Base-by-base conservation (phyloP, 371 early-diverging fungal species). In the Mucor circinelloides region DNA sequence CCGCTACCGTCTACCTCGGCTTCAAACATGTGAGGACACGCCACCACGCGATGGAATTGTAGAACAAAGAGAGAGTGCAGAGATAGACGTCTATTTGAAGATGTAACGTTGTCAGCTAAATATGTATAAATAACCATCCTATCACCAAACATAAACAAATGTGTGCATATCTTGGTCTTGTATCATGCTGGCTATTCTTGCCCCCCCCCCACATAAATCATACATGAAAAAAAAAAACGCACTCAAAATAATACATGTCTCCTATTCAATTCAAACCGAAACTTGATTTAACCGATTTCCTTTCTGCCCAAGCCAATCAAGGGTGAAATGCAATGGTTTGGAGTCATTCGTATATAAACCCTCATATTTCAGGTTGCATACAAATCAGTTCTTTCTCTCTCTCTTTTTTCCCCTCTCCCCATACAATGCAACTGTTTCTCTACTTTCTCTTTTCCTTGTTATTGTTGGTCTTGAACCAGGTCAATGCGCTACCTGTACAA, bases 191-290 rank as follows among this genome's bases (percentile, higher is more conserved):
- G 21, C 21, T 50, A 5, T 25, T 50, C 6, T 13, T 21, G 3
- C 25, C 23, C 12, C 23, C 25, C 52, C 52, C 52, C 27, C 52
- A 52, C 52, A 52, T 52, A 27, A 27, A 52, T 50, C 25, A 7
- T 50, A 50, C 50, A 50, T 27, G 27, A 52, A 25, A 15, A 40
- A 15, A 40, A 38, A 3, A 38, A 13, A 17, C 17, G 17, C 52
- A 12, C 23, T 21, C 13, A 23, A 52, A 52, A 27, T 9, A 25
- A 55, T 32, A 31, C 57, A 32, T 56, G 17, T 32, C 57, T 56
- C 57, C 57, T 56, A 56, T 56, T 56, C 32, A 56, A 56, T 56
- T 56, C 52, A 52, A 27, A 52, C 52, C 56, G 56, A 56, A 56
- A 56, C 32, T 56, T 56, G 56, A 31, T 56, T 56, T 56, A 56